A percentile compares a stretch with the other conserved stretches of the same genome.
Conservation (phyloP, 257 asterid species). For the Solanum okadae region DNA sequence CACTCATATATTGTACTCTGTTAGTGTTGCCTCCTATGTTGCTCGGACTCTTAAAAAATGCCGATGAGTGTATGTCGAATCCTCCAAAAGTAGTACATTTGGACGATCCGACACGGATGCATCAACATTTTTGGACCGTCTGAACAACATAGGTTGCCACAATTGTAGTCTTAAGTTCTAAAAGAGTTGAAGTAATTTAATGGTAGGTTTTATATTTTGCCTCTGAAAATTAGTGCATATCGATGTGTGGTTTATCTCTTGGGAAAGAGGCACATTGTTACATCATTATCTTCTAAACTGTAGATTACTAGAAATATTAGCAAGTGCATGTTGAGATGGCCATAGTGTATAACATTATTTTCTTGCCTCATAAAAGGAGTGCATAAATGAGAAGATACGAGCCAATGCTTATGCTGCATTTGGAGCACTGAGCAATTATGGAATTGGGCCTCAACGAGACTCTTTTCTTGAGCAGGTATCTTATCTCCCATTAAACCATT, state of each 20-base stretch:
- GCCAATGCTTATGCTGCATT: constrained; percentile 91
- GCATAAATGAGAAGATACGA: constrained; percentile 66
- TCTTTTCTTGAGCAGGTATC: constrained; percentile 87
- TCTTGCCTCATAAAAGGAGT: constrained; percentile 32
- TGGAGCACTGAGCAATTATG: constrained; percentile 78
- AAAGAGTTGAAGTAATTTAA: not conserved
- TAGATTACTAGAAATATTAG: not conserved
- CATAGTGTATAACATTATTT: not conserved
- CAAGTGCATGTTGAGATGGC: not conserved
- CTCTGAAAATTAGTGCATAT: not conserved
- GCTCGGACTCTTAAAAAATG: not conserved
- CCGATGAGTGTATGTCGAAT: not conserved
- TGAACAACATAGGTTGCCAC: not conserved
- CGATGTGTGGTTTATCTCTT: not conserved
- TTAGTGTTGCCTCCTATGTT: not conserved
- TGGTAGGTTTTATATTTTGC: not conserved
- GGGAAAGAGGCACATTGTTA: not conserved
- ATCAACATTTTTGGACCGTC: not conserved
- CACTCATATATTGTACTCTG: not conserved
- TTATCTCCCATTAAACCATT: not conserved
- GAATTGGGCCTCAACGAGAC: constrained; percentile 55
- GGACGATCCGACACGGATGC: not conserved
- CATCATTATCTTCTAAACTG: not conserved
- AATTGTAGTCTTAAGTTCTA: not conserved
- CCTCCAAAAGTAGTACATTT: not conserved